These are phyloP conservation scores for Ananas comosus DNA, from an alignment of 176 grass and related monocot species.

Conservation along the genomic window DNA sequence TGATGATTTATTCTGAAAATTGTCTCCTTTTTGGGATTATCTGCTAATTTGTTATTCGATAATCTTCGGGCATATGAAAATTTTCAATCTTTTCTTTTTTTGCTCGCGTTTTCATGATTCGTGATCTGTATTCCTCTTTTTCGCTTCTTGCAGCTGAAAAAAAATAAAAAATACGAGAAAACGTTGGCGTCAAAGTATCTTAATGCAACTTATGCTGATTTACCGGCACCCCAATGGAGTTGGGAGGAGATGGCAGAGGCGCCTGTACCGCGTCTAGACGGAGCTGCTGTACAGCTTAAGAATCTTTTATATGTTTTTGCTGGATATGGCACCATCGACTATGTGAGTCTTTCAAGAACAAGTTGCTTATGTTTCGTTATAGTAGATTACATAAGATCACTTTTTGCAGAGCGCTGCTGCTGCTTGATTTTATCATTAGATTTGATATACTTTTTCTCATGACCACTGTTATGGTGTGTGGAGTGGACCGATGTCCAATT, in stretches of 20 bases:
- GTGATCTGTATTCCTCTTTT: not conserved
- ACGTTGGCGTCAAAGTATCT: slow-evolving; percentile 6
- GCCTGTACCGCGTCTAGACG: slow-evolving; percentile 69
- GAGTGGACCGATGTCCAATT: too few relatives aligned
- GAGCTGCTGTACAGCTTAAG: slow-evolving; percentile 56
- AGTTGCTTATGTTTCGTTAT: not conserved
- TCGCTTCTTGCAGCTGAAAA: slow-evolving; percentile 22
- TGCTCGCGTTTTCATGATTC: not conserved
- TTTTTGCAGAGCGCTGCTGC: too few relatives aligned
- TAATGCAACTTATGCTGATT: slow-evolving; percentile 65
- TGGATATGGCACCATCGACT: slow-evolving; percentile 64
- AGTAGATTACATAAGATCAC: too few relatives aligned
- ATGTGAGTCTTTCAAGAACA: slow-evolving; percentile 36
- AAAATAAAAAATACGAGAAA: slow-evolving; percentile 18
- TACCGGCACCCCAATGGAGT: slow-evolving; percentile 45
- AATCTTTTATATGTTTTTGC: slow-evolving; percentile 74
- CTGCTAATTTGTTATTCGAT: too few relatives aligned
- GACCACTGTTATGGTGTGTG: too few relatives aligned
- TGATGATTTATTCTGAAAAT: too few relatives aligned
- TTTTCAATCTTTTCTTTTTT: slow-evolving; percentile 2
- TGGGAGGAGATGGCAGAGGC: slow-evolving; percentile 79
- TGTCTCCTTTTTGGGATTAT: too few relatives aligned
- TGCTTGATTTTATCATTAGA: too few relatives aligned
- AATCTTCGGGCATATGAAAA: not conserved
- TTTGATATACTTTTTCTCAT: too few relatives aligned